These are phyloP conservation scores for Fusarium algeriense DNA, from an alignment of 2,329 filamentous ascomycete genomes.

Conservation along the genomic window DNA sequence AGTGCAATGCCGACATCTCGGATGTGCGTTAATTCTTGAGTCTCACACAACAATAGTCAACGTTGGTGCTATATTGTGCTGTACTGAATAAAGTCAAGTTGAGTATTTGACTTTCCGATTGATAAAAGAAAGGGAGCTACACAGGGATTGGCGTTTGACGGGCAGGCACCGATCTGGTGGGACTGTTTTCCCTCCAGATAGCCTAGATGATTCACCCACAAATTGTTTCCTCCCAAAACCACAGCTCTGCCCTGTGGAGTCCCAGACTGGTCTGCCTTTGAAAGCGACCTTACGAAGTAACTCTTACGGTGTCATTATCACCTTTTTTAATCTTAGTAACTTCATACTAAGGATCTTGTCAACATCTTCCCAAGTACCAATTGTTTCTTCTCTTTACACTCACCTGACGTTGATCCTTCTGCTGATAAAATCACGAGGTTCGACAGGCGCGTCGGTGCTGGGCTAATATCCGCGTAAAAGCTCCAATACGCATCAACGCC, in stretches of 20 bases:
- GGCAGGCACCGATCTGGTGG: constrained; percentile 26
- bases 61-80: constrained; percentile 9
- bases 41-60: background rate
- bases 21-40: background rate
- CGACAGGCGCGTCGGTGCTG: background rate
- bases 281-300: background rate
- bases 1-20: constrained; percentile 19
- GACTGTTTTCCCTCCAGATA: constrained; percentile 18
- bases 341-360: background rate
- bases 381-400: background rate
- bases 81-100: constrained; percentile 18
- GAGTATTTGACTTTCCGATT: background rate
- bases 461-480: background rate
- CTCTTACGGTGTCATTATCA: constrained; percentile 1
- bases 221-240: constrained; percentile 33
- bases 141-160: constrained; percentile 19
- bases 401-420: background rate
- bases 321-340: constrained; percentile 5
- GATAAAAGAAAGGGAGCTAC: constrained; percentile 9
- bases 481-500: constrained; percentile 22
- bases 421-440: background rate
- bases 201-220: constrained; percentile 22
- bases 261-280: background rate
- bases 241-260: constrained; percentile 25
- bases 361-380: background rate